phyloP scores from a whole-genome alignment of 768 basidiomycete genomes.

The Pulveroboletus sp. region DNA sequence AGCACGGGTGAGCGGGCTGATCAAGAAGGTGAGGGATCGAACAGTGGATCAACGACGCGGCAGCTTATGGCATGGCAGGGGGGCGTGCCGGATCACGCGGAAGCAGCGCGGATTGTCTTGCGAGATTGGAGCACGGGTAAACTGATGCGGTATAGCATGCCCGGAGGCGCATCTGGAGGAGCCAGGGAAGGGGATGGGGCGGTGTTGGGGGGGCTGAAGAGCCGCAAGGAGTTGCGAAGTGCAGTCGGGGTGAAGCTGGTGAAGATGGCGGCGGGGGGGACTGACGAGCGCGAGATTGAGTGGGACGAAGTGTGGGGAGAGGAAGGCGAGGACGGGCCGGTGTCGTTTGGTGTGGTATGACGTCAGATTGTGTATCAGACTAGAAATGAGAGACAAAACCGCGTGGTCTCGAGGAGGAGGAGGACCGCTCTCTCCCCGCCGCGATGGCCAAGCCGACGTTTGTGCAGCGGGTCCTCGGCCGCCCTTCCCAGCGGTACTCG shows the following conservation, averaged over 20 bases:
- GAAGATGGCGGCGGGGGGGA: slow-evolving; percentile 39
- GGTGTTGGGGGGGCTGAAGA: slow-evolving; percentile 44
- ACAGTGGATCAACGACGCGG: background rate
- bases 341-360: slow-evolving; percentile 12
- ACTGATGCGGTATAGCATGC: slow-evolving; percentile 68
- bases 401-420: slow-evolving; percentile 12
- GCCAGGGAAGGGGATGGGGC: slow-evolving; percentile 39
- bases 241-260: slow-evolving; percentile 50
- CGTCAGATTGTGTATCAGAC: slow-evolving; percentile 23
- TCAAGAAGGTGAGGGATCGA: slow-evolving; percentile 71
- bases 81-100: slow-evolving; percentile 66
- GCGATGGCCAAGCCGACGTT: slow-evolving; percentile 54
- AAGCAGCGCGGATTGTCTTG: slow-evolving; percentile 74
- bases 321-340: slow-evolving; percentile 29
- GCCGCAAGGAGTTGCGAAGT: slow-evolving; percentile 68
- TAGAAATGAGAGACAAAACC: slow-evolving; percentile 19
- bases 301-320: slow-evolving; percentile 37
- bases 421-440: slow-evolving; percentile 4
- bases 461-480: slow-evolving; percentile 56
- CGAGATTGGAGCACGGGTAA: slow-evolving; percentile 81
- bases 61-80: slow-evolving; percentile 41
- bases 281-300: slow-evolving; percentile 41
- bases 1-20: slow-evolving; percentile 67
- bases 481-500: slow-evolving; percentile 61
- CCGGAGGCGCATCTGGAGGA: slow-evolving; percentile 31